These are phyloP conservation scores for Pseudogymnoascus sp. DNA, from an alignment of 2,329 filamentous ascomycete species.

Conservation along the genomic window DNA sequence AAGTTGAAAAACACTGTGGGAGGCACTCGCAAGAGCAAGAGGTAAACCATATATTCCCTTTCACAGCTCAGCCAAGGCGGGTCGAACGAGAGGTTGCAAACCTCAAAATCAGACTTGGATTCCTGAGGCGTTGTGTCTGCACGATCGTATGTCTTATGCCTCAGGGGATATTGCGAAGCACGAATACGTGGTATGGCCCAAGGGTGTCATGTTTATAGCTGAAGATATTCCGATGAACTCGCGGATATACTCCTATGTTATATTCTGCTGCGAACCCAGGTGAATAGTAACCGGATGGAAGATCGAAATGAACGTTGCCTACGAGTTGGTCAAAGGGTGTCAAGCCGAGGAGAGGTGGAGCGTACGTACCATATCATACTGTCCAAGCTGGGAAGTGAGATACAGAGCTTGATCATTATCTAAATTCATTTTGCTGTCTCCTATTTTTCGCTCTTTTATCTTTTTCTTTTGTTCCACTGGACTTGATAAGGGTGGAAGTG, in stretches of 20 bases:
- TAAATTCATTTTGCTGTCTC: background rate
- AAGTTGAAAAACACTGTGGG: too few relatives aligned
- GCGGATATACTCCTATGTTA: background rate
- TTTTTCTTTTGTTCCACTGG: background rate
- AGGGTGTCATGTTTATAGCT: background rate
- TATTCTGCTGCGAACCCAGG: background rate
- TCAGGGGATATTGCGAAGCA: background rate
- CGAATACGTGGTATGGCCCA: background rate
- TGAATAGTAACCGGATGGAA: background rate
- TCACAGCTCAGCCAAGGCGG: too few relatives aligned
- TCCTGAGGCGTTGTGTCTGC: too few relatives aligned
- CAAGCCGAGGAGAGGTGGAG: background rate
- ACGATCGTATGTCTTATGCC: too few relatives aligned
- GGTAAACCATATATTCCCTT: too few relatives aligned
- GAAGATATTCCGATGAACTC: background rate
- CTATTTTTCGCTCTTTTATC: background rate
- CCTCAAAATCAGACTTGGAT: too few relatives aligned
- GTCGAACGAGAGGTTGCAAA: too few relatives aligned
- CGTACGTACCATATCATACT: background rate
- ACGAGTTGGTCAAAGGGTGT: background rate
- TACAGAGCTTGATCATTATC: background rate
- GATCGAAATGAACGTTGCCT: background rate
- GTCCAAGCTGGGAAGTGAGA: background rate
- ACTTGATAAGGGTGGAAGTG: background rate
- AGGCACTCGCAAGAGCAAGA: too few relatives aligned